A percentile compares a stretch with the other conserved stretches of the same genome.
Conservation (phyloP, 352 stramenopile species). For the Globisporangium acanthophoron region DNA sequence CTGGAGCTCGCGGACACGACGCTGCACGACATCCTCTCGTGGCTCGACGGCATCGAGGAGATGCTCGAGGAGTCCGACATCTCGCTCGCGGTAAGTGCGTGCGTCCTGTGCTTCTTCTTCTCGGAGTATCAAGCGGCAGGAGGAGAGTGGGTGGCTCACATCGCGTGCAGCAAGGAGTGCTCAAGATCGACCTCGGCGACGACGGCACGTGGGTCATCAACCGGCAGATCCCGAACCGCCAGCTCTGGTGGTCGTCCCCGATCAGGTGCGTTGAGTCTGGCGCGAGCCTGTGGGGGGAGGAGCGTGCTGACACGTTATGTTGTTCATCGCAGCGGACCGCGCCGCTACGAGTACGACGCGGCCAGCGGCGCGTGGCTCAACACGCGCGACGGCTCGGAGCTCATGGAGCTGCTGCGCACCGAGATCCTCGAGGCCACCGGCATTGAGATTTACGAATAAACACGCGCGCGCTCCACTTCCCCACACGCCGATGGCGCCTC, state of each 20-base stretch:
- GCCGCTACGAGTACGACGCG: conserved; percentile 85
- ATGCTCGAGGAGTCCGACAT: conserved; percentile 84
- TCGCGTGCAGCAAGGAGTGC: conserved; percentile 87
- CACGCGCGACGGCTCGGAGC: conserved; percentile 70
- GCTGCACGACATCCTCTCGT: conserved; percentile 69
- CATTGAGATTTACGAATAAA: conserved; percentile 71
- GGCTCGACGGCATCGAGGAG: conserved; percentile 80
- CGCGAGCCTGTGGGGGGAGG: too few species aligned
- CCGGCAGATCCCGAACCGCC: conserved; percentile 96
- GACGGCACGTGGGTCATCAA: conserved; percentile 97
- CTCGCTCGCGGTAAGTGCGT: conserved; percentile 54
- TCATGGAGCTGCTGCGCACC: conserved; percentile 61
- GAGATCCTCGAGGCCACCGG: conserved; percentile 79
- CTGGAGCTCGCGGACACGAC: conserved; percentile 70
- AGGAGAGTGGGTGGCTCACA: background rate
- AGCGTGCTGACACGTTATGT: background rate
- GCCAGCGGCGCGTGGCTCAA: conserved; percentile 72
- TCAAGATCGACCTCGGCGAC: conserved; percentile 92
- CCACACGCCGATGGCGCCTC: background rate
- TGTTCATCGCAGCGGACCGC: conserved; percentile 53
- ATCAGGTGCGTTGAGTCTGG: conserved; percentile 55
- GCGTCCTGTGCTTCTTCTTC: background rate
- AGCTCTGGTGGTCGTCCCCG: conserved; percentile 97
- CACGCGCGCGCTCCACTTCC: background rate
- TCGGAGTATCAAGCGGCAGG: background rate